Conservation (phyloP, 768 basidiomycete genomes). For the Hericium coralloides region DNA sequence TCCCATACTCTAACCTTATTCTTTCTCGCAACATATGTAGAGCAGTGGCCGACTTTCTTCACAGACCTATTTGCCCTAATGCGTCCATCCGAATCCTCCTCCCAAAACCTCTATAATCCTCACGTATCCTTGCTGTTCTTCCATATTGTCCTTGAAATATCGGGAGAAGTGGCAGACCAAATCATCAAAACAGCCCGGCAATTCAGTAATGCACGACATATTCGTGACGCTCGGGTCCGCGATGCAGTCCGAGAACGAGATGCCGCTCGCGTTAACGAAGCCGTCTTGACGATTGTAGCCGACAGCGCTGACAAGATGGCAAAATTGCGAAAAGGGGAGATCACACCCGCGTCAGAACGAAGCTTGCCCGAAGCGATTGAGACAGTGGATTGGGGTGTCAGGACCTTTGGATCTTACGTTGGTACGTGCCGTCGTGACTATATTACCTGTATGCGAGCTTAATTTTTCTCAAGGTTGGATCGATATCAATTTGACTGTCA, state of each 20-base stretch:
- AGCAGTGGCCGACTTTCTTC: conserved; percentile 85
- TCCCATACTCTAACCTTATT: conserved; percentile 84
- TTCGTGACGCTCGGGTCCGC: conserved; percentile 75
- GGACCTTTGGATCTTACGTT: conserved; percentile 88
- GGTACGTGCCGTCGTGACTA: conserved; percentile 45
- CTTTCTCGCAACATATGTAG: conserved; percentile 80
- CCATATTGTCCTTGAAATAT: conserved; percentile 89
- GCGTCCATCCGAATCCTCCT: conserved; percentile 44
- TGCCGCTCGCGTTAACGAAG: conserved; percentile 77
- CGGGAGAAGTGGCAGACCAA: conserved; percentile 95
- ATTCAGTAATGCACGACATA: conserved; percentile 60
- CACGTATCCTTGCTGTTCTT: conserved; percentile 87
- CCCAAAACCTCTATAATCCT: conserved; percentile 59
- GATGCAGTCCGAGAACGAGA: conserved; percentile 89
- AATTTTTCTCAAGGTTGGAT: conserved; percentile 70
- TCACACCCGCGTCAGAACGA: conserved; percentile 32
- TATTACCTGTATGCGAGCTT: not conserved
- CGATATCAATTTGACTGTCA: conserved; percentile 93
- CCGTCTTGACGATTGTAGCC: conserved; percentile 74
- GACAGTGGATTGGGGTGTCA: conserved; percentile 85
- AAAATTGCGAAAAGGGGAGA: conserved; percentile 38
- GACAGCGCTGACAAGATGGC: conserved; percentile 57
- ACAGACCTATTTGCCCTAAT: conserved; percentile 67
- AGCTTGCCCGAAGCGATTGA: conserved; percentile 58
- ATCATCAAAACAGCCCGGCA: conserved; percentile 82